Conservation (phyloP, 441 rosid genomes). For the Mallotus repandus region DNA sequence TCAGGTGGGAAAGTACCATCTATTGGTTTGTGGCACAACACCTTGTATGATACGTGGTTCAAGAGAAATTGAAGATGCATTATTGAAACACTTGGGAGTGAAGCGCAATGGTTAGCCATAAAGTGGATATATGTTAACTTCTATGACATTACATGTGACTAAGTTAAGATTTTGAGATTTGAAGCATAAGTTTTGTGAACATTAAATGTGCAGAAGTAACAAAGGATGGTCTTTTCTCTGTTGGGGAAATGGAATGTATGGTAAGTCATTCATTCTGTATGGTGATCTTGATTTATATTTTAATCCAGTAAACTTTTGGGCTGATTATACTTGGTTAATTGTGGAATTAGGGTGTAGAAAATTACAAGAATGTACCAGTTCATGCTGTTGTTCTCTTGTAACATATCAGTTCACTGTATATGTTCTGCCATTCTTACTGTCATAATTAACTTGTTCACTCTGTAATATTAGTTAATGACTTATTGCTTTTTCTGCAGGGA, state of each 20-base stretch:
- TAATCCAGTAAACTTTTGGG: conserved; percentile 8
- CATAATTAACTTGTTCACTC: not conserved
- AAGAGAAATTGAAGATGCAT: conserved; percentile 80
- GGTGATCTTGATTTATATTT: not conserved
- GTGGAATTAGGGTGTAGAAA: not conserved
- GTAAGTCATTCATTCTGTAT: conserved; percentile 39
- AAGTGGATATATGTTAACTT: not conserved
- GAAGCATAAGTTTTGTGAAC: conserved; percentile 17
- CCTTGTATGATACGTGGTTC: conserved; percentile 99
- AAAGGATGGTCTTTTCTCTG: conserved; percentile 96
- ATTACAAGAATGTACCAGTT: not conserved
- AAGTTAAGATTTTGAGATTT: conserved; percentile 12
- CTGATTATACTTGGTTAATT: conserved; percentile 1
- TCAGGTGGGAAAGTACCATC: conserved; percentile 97
- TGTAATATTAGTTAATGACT: conserved; percentile 10
- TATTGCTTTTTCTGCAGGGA: conserved; percentile 59
- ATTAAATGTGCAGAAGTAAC: conserved; percentile 69
- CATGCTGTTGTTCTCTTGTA: not conserved
- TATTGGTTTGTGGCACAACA: conserved; percentile 97
- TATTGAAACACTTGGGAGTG: conserved; percentile 92
- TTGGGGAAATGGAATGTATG: conserved; percentile 99
- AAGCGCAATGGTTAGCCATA: conserved; percentile 79
- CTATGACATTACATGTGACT: conserved; percentile 8
- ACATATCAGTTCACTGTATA: not conserved
- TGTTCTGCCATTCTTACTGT: not conserved